phyloP scores from a whole-genome alignment of 2,329 filamentous ascomycete genomes.

The Achaetomium macrosporum region DNA sequence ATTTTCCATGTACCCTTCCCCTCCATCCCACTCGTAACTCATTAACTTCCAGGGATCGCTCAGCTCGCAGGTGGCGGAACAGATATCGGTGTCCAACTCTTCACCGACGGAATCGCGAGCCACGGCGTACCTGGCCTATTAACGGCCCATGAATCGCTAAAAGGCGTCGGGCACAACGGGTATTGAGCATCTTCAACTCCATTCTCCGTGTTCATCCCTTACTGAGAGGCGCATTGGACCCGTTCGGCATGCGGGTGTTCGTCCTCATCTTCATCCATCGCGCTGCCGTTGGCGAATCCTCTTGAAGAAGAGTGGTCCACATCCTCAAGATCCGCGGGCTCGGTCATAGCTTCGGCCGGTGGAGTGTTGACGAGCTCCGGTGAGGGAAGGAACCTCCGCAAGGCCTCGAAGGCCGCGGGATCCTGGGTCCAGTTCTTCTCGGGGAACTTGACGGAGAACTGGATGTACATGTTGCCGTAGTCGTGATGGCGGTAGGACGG shows the following conservation, averaged over 20 bases:
- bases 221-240: constrained; percentile 84
- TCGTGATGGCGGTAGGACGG: constrained; percentile 93
- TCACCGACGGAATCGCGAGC: background rate
- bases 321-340: constrained; percentile 82
- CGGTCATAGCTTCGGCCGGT: constrained; percentile 81
- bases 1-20: constrained; percentile 13
- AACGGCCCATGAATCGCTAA: background rate
- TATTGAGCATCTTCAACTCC: background rate
- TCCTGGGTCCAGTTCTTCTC: constrained; percentile 65
- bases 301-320: constrained; percentile 66
- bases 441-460: constrained; percentile 97
- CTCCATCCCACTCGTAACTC: constrained; percentile 7
- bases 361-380: constrained; percentile 58
- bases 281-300: constrained; percentile 54
- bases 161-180: background rate
- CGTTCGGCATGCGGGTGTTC: constrained; percentile 70
- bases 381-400: constrained; percentile 80
- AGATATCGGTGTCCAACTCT: background rate
- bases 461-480: constrained; percentile 91
- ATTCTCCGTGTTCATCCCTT: constrained; percentile 37
- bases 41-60: constrained; percentile 4
- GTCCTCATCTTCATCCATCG: constrained; percentile 71
- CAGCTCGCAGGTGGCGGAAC: background rate
- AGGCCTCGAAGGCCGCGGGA: constrained; percentile 65
- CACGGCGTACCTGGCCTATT: background rate